Evolutionary conservation across 2,329 filamentous ascomycete genomes (phyloP).

Genomic region (Aspergillus sp.): DNA sequence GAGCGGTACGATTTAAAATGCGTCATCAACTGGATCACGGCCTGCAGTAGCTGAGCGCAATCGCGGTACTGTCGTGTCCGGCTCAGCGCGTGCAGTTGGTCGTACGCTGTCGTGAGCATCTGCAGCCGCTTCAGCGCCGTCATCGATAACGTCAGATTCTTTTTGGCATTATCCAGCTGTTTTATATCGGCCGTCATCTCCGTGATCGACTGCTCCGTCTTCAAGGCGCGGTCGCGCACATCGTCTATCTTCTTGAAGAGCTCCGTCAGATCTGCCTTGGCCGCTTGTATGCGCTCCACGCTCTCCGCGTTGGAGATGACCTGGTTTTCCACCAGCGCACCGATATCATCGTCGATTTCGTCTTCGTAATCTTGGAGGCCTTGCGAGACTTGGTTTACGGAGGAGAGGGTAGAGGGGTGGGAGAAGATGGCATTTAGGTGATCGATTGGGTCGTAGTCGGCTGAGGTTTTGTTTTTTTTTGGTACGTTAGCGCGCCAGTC

Average conservation of each 20-base stretch:
- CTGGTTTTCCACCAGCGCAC: constrained; percentile 62
- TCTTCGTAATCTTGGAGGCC: constrained; percentile 68
- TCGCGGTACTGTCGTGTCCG: constrained; percentile 87
- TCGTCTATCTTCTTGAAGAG: constrained; percentile 93
- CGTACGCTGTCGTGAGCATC: constrained; percentile 99
- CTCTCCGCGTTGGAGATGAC: constrained; percentile 79
- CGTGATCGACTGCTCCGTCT: constrained; percentile 92
- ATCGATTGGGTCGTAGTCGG: constrained; percentile 83
- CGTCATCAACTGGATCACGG: constrained; percentile 93
- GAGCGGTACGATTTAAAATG: constrained; percentile 98
- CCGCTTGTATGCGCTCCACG: constrained; percentile 81
- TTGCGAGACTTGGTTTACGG: constrained; percentile 64
- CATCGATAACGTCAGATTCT: constrained; percentile 94
- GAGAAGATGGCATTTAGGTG: constrained; percentile 92
- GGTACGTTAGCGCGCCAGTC: constrained; percentile 3
- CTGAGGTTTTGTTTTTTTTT: constrained; percentile 31
- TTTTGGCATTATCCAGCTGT: constrained; percentile 89
- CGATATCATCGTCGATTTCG: constrained; percentile 73
- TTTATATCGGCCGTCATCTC: constrained; percentile 99
- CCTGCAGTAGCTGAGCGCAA: constrained; percentile 86
- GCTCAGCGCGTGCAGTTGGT: constrained; percentile 77
- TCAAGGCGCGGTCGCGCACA: constrained; percentile 76
- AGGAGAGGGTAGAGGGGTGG: constrained; percentile 73
- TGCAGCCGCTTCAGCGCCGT: constrained; percentile 92
- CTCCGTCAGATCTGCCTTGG: constrained; percentile 78